Conservation (phyloP, 202 grass and related monocot species). For the Schoenoplectus tabernaemontani region DNA sequence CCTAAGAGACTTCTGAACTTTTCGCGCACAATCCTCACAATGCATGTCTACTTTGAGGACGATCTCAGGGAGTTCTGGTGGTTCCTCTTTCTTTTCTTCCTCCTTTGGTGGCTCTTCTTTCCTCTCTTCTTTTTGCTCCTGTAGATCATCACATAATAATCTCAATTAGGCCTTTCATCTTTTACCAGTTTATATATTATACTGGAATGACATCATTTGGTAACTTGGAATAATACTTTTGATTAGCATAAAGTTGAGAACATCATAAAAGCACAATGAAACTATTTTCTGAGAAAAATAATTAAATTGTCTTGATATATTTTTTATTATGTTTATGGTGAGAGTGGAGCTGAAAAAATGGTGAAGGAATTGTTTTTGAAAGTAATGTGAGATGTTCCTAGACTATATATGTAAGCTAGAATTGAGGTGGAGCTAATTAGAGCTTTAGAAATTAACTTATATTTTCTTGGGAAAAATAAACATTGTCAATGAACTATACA, state of each 20-base stretch:
- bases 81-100: no score
- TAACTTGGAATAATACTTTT: background rate
- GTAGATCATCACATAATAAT: background rate
- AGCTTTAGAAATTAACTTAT: no score
- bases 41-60: constrained; percentile 71
- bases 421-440: no score
- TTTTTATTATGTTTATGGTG: background rate
- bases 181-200: background rate
- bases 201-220: background rate
- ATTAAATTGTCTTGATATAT: background rate
- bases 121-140: constrained; percentile 35
- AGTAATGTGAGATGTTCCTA: background rate
- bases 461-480: background rate
- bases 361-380: background rate
- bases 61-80: constrained; percentile 36
- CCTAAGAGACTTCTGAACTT: constrained; percentile 44
- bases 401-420: no score
- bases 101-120: constrained; percentile 1
- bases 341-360: background rate
- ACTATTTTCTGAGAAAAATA: background rate
- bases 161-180: background rate
- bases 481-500: background rate
- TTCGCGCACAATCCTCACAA: constrained; percentile 56
- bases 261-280: background rate
- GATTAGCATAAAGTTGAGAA: background rate